Conservation (phyloP, 306 rosid genomes). For the Medicago truncatula region DNA sequence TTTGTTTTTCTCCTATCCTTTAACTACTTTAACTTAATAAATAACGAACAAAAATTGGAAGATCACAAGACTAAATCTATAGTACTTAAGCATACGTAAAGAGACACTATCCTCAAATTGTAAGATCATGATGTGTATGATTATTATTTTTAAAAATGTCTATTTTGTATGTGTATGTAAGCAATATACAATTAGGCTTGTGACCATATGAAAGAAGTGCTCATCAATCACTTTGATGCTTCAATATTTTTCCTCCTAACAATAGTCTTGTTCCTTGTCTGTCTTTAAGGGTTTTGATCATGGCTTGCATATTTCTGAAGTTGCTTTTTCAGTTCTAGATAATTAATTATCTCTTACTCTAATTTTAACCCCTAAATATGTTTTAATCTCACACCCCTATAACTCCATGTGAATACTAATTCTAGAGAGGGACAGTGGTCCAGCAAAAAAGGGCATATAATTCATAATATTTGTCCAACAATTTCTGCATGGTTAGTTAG, state of each 20-base stretch:
- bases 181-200: too few relatives aligned
- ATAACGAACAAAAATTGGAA: too few relatives aligned
- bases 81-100: too few relatives aligned
- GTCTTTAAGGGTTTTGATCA: background rate
- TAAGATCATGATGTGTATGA: too few relatives aligned
- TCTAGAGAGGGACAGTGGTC: conserved; percentile 42
- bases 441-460: conserved; percentile 11
- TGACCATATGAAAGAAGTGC: too few relatives aligned
- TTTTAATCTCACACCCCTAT: conserved; percentile 27
- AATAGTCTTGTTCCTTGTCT: background rate
- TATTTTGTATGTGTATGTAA: too few relatives aligned
- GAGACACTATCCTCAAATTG: too few relatives aligned
- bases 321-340: background rate
- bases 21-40: too few relatives aligned
- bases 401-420: conserved; percentile 33
- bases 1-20: too few relatives aligned
- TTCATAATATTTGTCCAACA: background rate
- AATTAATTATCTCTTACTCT: background rate
- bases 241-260: background rate
- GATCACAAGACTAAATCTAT: too few relatives aligned
- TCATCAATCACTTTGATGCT: too few relatives aligned
- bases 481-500: conserved; percentile 11
- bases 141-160: too few relatives aligned
- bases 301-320: background rate
- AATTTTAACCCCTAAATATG: conserved; percentile 12